phyloP scores from a whole-genome alignment of 2,329 filamentous ascomycete species.

The Ophiocordyceps camponoti-floridani region DNA sequence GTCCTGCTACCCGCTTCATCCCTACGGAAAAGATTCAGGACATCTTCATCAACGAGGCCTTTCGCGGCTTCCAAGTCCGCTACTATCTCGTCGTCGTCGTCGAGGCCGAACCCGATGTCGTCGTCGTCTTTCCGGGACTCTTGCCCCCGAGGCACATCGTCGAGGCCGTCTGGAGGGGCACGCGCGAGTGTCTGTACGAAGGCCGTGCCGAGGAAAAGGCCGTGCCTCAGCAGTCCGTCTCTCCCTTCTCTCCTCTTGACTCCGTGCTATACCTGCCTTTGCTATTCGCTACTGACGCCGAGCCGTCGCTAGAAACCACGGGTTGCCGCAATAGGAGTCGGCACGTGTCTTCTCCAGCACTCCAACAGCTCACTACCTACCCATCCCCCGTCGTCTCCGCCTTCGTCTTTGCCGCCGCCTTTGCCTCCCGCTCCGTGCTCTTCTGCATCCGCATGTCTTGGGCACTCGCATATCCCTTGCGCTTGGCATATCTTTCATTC shows the following conservation, averaged over 20 bases:
- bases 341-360: too few species aligned
- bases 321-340: too few species aligned
- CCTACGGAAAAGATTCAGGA: slow-evolving; percentile 86
- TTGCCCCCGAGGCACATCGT: slow-evolving; percentile 58
- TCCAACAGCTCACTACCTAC: too few species aligned
- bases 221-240: slow-evolving; percentile 1
- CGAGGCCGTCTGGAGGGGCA: slow-evolving; percentile 80
- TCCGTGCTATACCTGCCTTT: too few species aligned
- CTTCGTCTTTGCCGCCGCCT: slow-evolving; percentile 3
- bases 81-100: slow-evolving; percentile 86
- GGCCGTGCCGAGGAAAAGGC: slow-evolving; percentile 14
- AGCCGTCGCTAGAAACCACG: too few species aligned
- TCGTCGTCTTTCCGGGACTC: slow-evolving; percentile 84
- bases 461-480: slow-evolving; percentile 36
- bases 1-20: slow-evolving; percentile 42
- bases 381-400: background rate
- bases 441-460: slow-evolving; percentile 25
- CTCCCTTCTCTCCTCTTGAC: slow-evolving; percentile 1
- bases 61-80: slow-evolving; percentile 74
- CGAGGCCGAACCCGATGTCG: slow-evolving; percentile 69
- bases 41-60: slow-evolving; percentile 88
- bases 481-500: slow-evolving; percentile 43
- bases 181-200: slow-evolving; percentile 63
- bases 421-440: slow-evolving; percentile 13
- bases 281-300: too few species aligned